phyloP scores from a whole-genome alignment of 805 yeast genomes.

The Torulaspora microellipsoides region DNA sequence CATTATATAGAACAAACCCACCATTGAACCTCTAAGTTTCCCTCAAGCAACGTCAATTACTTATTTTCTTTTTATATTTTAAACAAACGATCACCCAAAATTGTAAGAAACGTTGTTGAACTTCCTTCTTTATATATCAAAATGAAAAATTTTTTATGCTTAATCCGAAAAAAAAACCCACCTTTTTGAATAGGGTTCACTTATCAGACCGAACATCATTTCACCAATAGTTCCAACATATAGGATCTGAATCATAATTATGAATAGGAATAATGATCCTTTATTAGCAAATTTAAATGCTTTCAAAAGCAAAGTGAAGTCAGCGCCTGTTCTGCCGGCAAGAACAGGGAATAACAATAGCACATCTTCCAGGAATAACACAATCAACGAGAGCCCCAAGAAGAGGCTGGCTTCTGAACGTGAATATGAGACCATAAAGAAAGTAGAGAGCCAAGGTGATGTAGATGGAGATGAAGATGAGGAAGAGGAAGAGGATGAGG shows the following conservation, averaged over 20 bases:
- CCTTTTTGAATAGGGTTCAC: too few species aligned
- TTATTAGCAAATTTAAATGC: slow-evolving; percentile 58
- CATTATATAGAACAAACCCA: slow-evolving; percentile 2
- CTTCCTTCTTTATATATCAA: background rate
- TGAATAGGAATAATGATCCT: slow-evolving; percentile 34
- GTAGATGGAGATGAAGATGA: slow-evolving; percentile 24
- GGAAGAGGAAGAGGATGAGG: slow-evolving; percentile 17
- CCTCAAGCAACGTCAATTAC: slow-evolving; percentile 7
- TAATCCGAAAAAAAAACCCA: background rate
- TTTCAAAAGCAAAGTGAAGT: slow-evolving; percentile 55
- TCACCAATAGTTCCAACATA: too few species aligned
- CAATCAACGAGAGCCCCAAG: slow-evolving; percentile 15
- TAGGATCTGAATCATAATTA: background rate
- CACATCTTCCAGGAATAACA: slow-evolving; percentile 16
- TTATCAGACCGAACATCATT: too few species aligned
- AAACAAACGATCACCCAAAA: background rate
- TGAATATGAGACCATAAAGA: slow-evolving; percentile 4
- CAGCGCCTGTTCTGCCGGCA: slow-evolving; percentile 50
- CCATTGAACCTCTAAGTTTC: slow-evolving; percentile 4
- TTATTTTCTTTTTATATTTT: background rate
- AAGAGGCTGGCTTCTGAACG: slow-evolving; percentile 13
- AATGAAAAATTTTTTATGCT: background rate
- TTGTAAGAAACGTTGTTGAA: background rate
- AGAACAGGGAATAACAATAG: slow-evolving; percentile 30
- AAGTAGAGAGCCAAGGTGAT: slow-evolving; percentile 1